A percentile compares a stretch with the other conserved stretches of the same genome.
Conservation (phyloP, 1,284 basidiomycete species). For the Microbotryum violaceum region DNA sequence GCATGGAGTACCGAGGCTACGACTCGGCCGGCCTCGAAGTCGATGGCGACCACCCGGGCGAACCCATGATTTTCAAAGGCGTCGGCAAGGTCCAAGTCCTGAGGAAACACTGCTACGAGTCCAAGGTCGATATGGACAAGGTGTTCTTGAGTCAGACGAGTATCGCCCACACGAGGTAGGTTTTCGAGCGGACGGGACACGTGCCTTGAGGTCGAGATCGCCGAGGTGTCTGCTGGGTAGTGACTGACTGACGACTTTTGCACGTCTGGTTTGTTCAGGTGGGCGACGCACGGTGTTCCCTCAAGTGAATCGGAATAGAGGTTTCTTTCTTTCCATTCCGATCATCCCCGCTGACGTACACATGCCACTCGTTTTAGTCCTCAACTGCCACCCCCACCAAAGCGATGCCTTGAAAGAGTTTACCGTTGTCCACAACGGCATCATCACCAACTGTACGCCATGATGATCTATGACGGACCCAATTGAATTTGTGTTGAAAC, state of each 20-base stretch:
- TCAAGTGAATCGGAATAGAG: conserved; percentile 5
- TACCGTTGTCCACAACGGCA: conserved; percentile 95
- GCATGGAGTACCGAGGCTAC: conserved; percentile 94
- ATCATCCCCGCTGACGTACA: background rate
- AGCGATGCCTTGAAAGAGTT: conserved; percentile 79
- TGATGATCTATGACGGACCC: background rate
- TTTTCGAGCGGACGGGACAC: background rate
- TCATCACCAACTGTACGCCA: conserved; percentile 80
- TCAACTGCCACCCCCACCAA: conserved; percentile 94
- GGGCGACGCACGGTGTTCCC: conserved; percentile 93
- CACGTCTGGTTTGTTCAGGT: conserved; percentile 48
- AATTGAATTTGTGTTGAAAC: background rate
- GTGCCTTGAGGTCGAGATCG: background rate
- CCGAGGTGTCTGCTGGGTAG: background rate
- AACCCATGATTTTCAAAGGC: conserved; percentile 88
- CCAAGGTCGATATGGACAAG: conserved; percentile 70
- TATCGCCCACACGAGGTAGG: conserved; percentile 76
- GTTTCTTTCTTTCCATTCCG: too few species aligned
- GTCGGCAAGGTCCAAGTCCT: conserved; percentile 96
- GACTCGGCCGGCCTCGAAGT: conserved; percentile 94
- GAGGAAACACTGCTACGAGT: conserved; percentile 79
- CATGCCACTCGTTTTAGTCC: conserved; percentile 53
- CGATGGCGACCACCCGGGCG: conserved; percentile 75
- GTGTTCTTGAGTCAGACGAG: conserved; percentile 81
- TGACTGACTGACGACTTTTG: background rate